Percentiles rank a stretch among this genome's conserved stretches.
These are phyloP conservation scores for Phytophthora pistaciae DNA, from an alignment of 352 stramenopile species.

Conservation along the genomic window DNA sequence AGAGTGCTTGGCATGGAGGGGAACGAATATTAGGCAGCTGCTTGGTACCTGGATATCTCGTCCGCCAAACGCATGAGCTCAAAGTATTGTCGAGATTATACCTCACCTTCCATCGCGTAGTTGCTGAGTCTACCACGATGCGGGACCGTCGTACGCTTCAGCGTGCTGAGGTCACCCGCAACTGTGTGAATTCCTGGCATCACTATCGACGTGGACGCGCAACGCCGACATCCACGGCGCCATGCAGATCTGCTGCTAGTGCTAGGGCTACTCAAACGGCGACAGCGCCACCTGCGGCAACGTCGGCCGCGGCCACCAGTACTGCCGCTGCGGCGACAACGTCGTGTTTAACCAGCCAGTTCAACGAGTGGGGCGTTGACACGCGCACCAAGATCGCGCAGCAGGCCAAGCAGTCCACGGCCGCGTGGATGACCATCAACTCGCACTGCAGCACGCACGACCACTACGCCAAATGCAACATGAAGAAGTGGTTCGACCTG, in stretches of 20 bases:
- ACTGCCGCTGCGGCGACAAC: not conserved
- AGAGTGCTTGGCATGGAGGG: too few species aligned
- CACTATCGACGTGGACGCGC: not conserved
- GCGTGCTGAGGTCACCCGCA: too few species aligned
- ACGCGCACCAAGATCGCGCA: not conserved
- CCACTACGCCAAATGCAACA: not conserved
- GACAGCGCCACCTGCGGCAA: not conserved
- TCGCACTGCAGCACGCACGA: not conserved
- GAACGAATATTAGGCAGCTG: too few species aligned
- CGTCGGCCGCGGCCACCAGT: not conserved
- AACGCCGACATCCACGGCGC: conserved; percentile 50
- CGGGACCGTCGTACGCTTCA: too few species aligned
- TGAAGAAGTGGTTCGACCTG: not conserved
- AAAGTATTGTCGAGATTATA: too few species aligned
- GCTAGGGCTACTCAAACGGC: too few species aligned
- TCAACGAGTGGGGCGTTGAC: not conserved
- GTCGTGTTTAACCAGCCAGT: not conserved
- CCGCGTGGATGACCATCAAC: not conserved
- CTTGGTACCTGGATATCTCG: too few species aligned
- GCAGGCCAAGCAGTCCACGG: not conserved
- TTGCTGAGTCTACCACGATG: too few species aligned
- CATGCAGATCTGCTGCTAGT: too few species aligned
- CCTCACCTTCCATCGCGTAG: too few species aligned
- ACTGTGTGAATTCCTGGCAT: not conserved
- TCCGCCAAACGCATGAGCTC: too few species aligned